These are phyloP conservation scores for Sporothrix sp. DNA, from an alignment of 2,329 filamentous ascomycete species.

Conservation along the genomic window DNA sequence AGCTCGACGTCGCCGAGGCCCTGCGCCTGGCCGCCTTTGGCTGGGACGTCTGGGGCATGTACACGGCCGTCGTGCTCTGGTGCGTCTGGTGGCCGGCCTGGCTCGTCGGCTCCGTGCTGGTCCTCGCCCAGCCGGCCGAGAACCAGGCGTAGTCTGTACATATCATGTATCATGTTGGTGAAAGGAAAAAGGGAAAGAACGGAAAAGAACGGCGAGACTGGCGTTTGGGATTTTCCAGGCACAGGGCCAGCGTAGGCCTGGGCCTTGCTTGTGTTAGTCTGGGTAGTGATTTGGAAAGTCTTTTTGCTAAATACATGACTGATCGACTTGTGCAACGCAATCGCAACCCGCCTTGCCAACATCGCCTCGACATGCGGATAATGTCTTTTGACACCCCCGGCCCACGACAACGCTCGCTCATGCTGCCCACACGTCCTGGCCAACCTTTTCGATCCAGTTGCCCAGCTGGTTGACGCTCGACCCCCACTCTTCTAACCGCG, in stretches of 20 bases:
- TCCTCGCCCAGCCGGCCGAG: constrained; percentile 32
- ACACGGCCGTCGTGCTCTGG: constrained; percentile 84
- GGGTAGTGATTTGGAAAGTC: background rate
- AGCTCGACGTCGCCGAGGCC: constrained; percentile 42
- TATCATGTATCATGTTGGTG: background rate
- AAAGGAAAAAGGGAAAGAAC: background rate
- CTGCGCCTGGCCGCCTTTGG: constrained; percentile 69
- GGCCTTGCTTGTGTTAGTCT: background rate
- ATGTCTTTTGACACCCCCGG: background rate
- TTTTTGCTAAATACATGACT: background rate
- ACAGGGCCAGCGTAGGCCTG: too few relatives aligned
- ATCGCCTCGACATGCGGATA: too few relatives aligned
- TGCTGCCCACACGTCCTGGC: constrained; percentile 92
- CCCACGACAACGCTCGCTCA: constrained; percentile 26
- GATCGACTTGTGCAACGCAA: too few relatives aligned
- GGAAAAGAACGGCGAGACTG: too few relatives aligned
- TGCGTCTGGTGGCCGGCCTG: constrained; percentile 93
- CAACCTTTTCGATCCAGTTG: constrained; percentile 91
- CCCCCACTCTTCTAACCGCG: constrained; percentile 86
- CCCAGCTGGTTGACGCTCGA: constrained; percentile 90
- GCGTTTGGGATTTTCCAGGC: background rate
- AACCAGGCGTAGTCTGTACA: background rate
- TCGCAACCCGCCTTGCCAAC: too few relatives aligned
- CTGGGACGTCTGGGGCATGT: constrained; percentile 83
- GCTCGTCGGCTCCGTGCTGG: constrained; percentile 53